Percentiles rank a stretch among this genome's conserved stretches.
Conservation (phyloP, 2,329 filamentous ascomycete genomes). For the Tolypocladium sp. region DNA sequence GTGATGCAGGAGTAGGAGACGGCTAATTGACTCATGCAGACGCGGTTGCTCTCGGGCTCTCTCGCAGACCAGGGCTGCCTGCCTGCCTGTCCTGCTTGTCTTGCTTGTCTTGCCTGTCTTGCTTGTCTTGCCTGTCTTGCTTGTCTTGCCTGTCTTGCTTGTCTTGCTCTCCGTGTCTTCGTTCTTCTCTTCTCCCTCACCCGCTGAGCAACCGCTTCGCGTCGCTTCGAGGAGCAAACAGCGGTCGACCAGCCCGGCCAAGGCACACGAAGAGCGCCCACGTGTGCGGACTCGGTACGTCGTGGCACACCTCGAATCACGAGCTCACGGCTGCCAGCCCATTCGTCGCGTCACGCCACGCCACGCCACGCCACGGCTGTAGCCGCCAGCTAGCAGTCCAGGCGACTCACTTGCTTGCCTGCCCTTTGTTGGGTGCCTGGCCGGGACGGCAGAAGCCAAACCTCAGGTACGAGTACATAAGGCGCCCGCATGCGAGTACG, state of each 20-base stretch:
- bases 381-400: too few species aligned
- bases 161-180: background rate
- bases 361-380: too few species aligned
- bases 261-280: too few species aligned
- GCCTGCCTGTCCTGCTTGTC: background rate
- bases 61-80: background rate
- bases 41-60: background rate
- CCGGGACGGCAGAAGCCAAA: background rate
- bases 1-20: background rate
- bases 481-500: background rate
- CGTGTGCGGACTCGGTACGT: too few species aligned
- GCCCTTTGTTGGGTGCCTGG: too few species aligned
- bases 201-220: background rate
- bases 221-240: background rate
- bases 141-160: background rate
- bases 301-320: too few species aligned
- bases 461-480: background rate
- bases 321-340: too few species aligned
- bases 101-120: slow-evolving; percentile 1
- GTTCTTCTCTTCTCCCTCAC: background rate
- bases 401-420: too few species aligned
- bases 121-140: background rate
- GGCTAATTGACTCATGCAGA: background rate
- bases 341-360: too few species aligned
- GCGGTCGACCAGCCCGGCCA: background rate